These are phyloP conservation scores for Pezicula rhizophila DNA, from an alignment of 2,329 filamentous ascomycete species.

Conservation along the genomic window DNA sequence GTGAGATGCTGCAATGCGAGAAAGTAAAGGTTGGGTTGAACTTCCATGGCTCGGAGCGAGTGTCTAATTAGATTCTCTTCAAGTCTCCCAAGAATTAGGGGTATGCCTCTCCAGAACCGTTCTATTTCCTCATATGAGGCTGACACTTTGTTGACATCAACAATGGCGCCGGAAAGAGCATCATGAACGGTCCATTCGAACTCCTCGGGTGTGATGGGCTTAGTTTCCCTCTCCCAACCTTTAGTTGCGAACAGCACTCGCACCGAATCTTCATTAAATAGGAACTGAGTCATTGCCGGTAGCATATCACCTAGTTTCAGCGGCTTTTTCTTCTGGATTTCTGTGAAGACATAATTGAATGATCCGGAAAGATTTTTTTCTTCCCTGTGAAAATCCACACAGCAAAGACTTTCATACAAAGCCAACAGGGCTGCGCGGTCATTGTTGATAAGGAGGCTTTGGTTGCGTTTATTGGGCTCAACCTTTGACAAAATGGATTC, in stretches of 20 bases:
- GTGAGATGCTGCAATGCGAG: slow-evolving; percentile 51
- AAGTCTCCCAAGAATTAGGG: slow-evolving; percentile 67
- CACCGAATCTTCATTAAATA: slow-evolving; percentile 66
- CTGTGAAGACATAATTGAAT: slow-evolving; percentile 78
- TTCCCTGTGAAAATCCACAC: slow-evolving; percentile 65
- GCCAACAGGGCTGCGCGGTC: slow-evolving; percentile 63
- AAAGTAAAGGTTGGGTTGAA: slow-evolving; percentile 66
- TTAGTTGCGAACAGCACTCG: slow-evolving; percentile 60
- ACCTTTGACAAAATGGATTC: slow-evolving; percentile 40
- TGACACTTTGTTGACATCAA: slow-evolving; percentile 50
- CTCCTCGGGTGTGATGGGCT: slow-evolving; percentile 60
- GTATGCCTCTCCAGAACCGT: slow-evolving; percentile 74
- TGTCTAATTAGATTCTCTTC: slow-evolving; percentile 70
- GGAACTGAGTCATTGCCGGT: slow-evolving; percentile 77
- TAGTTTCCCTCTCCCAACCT: slow-evolving; percentile 61
- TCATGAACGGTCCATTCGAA: slow-evolving; percentile 86
- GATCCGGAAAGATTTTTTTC: slow-evolving; percentile 19
- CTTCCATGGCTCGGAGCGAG: slow-evolving; percentile 72
- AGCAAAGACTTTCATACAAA: slow-evolving; percentile 84
- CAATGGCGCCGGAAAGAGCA: slow-evolving; percentile 61
- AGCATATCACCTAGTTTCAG: slow-evolving; percentile 70
- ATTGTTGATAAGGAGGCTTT: slow-evolving; percentile 25
- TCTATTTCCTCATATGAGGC: slow-evolving; percentile 48
- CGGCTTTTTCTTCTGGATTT: slow-evolving; percentile 73
- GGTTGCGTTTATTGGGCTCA: slow-evolving; percentile 19